A percentile compares a stretch with the other conserved stretches of the same genome.
Evolutionary conservation across 2,329 filamentous ascomycete species (phyloP).

Genomic region (Neofusicoccum sp.): DNA sequence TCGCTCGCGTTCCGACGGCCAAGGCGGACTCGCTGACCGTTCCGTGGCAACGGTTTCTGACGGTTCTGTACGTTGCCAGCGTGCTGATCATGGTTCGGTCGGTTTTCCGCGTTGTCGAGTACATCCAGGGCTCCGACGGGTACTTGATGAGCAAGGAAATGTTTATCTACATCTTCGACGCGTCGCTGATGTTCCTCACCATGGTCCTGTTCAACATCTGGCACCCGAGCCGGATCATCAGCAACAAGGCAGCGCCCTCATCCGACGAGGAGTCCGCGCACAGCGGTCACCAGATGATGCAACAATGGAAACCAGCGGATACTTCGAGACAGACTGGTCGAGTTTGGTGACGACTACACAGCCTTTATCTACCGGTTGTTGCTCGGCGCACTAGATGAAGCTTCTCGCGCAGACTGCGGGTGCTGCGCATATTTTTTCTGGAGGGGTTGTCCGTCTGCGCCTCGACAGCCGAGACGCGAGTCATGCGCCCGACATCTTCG

Average conservation of each 20-base stretch:
- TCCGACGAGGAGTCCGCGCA: conserved; percentile 4
- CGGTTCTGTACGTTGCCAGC: conserved; percentile 47
- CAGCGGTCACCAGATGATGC: conserved; percentile 10
- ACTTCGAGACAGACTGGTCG: background rate
- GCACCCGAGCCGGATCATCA: conserved; percentile 39
- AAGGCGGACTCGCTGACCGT: background rate
- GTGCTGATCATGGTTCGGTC: conserved; percentile 53
- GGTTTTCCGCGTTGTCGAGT: conserved; percentile 55
- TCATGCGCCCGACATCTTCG: conserved; percentile 12
- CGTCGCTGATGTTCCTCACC: conserved; percentile 47
- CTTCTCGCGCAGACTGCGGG: conserved; percentile 16
- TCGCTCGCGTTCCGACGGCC: conserved; percentile 26
- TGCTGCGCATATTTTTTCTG: conserved; percentile 19
- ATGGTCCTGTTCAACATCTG: conserved; percentile 44
- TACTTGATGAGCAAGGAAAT: conserved; percentile 50
- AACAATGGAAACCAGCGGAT: conserved; percentile 11
- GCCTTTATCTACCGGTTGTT: conserved; percentile 8
- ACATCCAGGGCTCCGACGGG: conserved; percentile 47
- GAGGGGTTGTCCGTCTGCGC: conserved; percentile 7
- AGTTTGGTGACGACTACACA: background rate
- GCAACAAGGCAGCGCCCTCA: background rate
- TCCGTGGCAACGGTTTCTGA: conserved; percentile 39
- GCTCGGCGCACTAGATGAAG: conserved; percentile 14
- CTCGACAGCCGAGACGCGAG: conserved; percentile 17
- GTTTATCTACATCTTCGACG: conserved; percentile 53